A percentile compares a stretch with the other conserved stretches of the same genome.
Evolutionary conservation across 768 basidiomycete genomes (phyloP).

Genomic region (Russula abietina): DNA sequence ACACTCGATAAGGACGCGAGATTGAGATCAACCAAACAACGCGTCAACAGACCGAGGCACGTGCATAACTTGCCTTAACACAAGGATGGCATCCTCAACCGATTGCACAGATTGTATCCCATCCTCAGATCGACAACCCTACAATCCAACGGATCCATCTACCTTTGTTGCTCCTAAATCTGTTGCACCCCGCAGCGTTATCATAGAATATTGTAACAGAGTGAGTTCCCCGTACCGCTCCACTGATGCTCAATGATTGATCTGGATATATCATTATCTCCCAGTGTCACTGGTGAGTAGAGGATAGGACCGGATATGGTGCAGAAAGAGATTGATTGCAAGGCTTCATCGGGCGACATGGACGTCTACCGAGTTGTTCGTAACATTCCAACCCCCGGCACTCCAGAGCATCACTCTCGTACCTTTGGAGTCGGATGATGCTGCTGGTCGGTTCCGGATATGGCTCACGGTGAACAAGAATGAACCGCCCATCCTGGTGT

Average conservation of each 20-base stretch:
- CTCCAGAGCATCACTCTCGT: constrained; percentile 63
- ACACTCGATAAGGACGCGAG: not conserved
- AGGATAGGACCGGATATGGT: not conserved
- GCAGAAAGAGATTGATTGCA: constrained; percentile 5
- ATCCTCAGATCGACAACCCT: not conserved
- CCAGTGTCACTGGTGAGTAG: constrained; percentile 74
- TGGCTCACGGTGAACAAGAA: constrained; percentile 55
- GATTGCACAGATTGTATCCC: not conserved
- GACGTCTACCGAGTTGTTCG: constrained; percentile 86
- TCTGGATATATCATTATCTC: not conserved
- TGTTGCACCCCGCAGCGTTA: constrained; percentile 49
- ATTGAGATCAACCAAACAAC: constrained; percentile 39
- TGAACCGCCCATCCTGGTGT: constrained; percentile 47
- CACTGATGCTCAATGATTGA: constrained; percentile 6
- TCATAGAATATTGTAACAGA: constrained; percentile 90
- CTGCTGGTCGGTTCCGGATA: constrained; percentile 85
- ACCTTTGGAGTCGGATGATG: constrained; percentile 73
- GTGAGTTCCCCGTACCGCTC: constrained; percentile 41
- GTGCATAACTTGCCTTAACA: not conserved
- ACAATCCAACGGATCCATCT: constrained; percentile 38
- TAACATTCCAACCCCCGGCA: constrained; percentile 82
- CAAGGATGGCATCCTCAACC: not conserved
- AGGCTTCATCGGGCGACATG: constrained; percentile 92
- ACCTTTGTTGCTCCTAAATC: constrained; percentile 53
- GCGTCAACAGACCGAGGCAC: constrained; percentile 38